Conservation (phyloP, 2,329 filamentous ascomycete genomes). For the Septoria petroselini region DNA sequence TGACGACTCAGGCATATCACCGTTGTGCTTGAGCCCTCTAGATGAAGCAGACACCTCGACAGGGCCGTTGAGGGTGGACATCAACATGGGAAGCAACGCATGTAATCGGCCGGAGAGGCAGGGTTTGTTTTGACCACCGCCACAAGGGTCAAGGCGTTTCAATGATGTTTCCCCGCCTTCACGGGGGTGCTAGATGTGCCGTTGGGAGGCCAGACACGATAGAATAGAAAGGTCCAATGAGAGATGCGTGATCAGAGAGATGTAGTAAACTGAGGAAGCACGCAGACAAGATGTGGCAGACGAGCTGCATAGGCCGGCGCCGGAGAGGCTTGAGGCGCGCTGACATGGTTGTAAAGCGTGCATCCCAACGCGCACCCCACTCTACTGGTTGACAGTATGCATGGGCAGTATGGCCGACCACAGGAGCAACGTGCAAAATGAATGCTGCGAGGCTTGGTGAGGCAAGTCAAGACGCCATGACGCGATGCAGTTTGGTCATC, state of each 20-base stretch:
- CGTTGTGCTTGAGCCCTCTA: slow-evolving; percentile 13
- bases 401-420: slow-evolving; percentile 17
- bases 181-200: slow-evolving; percentile 5
- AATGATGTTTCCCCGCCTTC: slow-evolving; percentile 17
- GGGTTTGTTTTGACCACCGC: slow-evolving; percentile 9
- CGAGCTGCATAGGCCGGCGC: slow-evolving; percentile 13
- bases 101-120: slow-evolving; percentile 2
- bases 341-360: slow-evolving; percentile 16
- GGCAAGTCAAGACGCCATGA: slow-evolving; percentile 21
- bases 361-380: slow-evolving; percentile 20
- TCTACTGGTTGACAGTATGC: slow-evolving; percentile 10
- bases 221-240: slow-evolving; percentile 11
- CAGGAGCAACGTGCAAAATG: slow-evolving; percentile 8
- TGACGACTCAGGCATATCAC: slow-evolving; percentile 25
- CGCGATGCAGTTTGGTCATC: slow-evolving; percentile 20
- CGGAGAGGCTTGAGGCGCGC: slow-evolving; percentile 17
- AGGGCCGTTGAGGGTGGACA: slow-evolving; percentile 25
- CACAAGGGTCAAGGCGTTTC: slow-evolving; percentile 10
- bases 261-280: slow-evolving; percentile 12
- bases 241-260: slow-evolving; percentile 8
- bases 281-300: slow-evolving; percentile 12
- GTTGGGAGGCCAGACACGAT: slow-evolving; percentile 17
- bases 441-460: slow-evolving; percentile 9
- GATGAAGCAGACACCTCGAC: slow-evolving; percentile 26
- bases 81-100: slow-evolving; percentile 24